These are phyloP conservation scores for Allium sativum DNA, from an alignment of 106 monocot species.

Conservation along the genomic window DNA sequence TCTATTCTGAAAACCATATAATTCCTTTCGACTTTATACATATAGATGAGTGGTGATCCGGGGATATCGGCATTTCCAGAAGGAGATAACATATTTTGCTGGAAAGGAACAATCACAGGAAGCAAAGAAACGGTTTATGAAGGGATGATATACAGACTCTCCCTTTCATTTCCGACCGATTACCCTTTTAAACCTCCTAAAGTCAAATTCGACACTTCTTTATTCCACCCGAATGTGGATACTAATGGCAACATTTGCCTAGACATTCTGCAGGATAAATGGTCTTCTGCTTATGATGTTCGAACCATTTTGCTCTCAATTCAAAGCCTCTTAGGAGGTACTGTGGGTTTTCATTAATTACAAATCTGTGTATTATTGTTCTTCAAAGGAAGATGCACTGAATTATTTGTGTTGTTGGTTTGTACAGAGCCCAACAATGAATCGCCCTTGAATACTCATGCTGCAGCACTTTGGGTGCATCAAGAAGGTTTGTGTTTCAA, in stretches of 20 bases:
- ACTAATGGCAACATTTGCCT: constrained; percentile 80
- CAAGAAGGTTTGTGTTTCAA: constrained; percentile 53
- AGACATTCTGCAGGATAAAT: constrained; percentile 98
- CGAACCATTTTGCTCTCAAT: constrained; percentile 75
- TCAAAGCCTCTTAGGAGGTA: constrained; percentile 93
- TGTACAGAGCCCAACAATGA: constrained; percentile 91
- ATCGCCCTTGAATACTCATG: constrained; percentile 90
- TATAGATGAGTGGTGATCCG: constrained; percentile 90
- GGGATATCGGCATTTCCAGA: constrained; percentile 93
- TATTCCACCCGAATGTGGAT: constrained; percentile 96
- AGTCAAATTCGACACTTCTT: constrained; percentile 67
- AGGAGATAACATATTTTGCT: constrained; percentile 89
- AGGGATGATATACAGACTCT: constrained; percentile 74
- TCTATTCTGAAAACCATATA: neutral
- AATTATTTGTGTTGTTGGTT: neutral
- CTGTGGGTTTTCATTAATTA: neutral
- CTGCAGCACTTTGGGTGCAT: constrained; percentile 78
- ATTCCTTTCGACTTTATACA: constrained; percentile 1
- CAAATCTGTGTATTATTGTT: neutral
- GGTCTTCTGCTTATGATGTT: constrained; percentile 97
- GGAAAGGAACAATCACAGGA: constrained; percentile 91
- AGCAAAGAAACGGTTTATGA: constrained; percentile 87
- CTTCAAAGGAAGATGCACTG: neutral
- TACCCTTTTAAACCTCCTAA: constrained; percentile 99
- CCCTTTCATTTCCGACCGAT: constrained; percentile 64